Conservation (phyloP, 768 basidiomycete genomes). For the Pisolithus tinctorius region DNA sequence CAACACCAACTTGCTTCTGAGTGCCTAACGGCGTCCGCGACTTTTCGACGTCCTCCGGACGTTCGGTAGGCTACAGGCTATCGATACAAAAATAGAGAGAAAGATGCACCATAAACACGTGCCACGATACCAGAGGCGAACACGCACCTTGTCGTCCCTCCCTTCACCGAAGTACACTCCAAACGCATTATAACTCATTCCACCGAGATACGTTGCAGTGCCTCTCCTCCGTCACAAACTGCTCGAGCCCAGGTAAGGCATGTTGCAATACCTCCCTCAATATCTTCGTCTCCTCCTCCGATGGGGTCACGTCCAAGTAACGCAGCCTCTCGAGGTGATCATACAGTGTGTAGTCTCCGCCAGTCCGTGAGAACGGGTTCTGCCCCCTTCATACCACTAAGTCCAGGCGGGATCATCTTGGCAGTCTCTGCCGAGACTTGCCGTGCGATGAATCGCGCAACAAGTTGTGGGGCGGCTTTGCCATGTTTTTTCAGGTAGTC, state of each 20-base stretch:
- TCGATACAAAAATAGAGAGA: background rate
- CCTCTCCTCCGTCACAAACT: conserved; percentile 59
- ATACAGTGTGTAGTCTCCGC: conserved; percentile 52
- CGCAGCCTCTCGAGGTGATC: conserved; percentile 77
- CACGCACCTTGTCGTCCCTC: conserved; percentile 60
- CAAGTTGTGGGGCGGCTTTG: conserved; percentile 46
- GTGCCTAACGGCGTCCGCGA: conserved; percentile 77
- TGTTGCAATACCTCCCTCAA: conserved; percentile 49
- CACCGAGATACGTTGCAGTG: conserved; percentile 57
- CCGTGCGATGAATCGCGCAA: conserved; percentile 65
- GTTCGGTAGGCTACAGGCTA: conserved; percentile 47
- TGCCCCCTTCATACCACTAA: conserved; percentile 4
- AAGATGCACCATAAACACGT: background rate
- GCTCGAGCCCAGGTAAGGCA: conserved; percentile 67
- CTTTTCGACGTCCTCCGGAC: conserved; percentile 66
- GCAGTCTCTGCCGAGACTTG: conserved; percentile 60
- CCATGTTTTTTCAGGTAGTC: conserved; percentile 46
- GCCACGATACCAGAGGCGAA: background rate
- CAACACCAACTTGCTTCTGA: conserved; percentile 66
- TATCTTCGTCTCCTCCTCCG: conserved; percentile 43
- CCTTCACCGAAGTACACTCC: conserved; percentile 66
- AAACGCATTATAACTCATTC: conserved; percentile 71
- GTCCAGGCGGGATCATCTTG: conserved; percentile 40
- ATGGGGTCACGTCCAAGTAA: conserved; percentile 49
- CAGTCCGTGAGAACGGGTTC: conserved; percentile 31